Percentiles rank a stretch among this genome's conserved stretches.
These are phyloP conservation scores for Canavalia gladiata DNA, from an alignment of 306 rosid genomes.

Conservation along the genomic window DNA sequence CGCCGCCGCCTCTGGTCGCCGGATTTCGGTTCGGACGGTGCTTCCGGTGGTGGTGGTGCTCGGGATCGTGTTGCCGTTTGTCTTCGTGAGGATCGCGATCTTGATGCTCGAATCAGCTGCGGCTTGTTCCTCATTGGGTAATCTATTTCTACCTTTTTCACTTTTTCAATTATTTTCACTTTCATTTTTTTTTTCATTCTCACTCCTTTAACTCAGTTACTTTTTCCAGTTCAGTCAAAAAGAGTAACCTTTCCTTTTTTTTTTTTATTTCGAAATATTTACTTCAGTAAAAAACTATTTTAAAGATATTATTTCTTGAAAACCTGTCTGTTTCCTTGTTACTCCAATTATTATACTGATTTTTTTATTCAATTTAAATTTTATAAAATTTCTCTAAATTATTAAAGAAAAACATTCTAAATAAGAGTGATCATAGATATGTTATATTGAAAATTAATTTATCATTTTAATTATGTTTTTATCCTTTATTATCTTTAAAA, in stretches of 20 bases:
- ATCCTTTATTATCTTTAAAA: neutral
- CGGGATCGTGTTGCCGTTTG: constrained; percentile 70
- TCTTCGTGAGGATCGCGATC: constrained; percentile 77
- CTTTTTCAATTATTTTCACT: neutral
- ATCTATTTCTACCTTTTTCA: neutral
- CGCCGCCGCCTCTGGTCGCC: constrained; percentile 54
- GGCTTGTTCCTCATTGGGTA: constrained; percentile 75
- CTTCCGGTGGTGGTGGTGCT: constrained; percentile 67
- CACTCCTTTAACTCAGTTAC: neutral
- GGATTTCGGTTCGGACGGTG: constrained; percentile 61
- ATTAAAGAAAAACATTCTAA: neutral
- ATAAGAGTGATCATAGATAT: neutral
- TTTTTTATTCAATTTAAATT: neutral
- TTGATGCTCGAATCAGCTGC: constrained; percentile 82
- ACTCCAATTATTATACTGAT: neutral
- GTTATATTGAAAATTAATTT: neutral
- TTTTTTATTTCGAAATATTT: neutral
- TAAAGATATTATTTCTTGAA: neutral
- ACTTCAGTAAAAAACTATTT: neutral
- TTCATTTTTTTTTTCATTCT: neutral
- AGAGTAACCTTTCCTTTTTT: neutral
- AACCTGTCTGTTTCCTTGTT: neutral
- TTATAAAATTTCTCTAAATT: neutral
- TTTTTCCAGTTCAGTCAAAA: neutral
- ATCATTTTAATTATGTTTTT: neutral